phyloP scores from a whole-genome alignment of 352 stramenopile genomes.

The Pythium diclinum region DNA sequence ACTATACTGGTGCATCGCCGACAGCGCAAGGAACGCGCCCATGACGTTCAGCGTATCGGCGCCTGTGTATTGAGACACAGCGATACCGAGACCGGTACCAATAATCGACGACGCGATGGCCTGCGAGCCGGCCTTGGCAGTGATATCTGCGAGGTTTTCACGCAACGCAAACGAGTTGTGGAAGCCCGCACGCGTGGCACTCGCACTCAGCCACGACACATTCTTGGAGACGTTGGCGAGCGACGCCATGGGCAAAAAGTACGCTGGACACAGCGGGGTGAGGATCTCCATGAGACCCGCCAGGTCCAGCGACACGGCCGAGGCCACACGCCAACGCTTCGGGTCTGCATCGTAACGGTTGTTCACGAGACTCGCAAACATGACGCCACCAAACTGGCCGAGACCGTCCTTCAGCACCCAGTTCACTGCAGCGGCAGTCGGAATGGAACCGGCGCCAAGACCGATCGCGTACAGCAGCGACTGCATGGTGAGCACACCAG shows the following conservation, averaged over 20 bases:
- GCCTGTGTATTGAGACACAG: constrained; percentile 57
- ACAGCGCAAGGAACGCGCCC: constrained; percentile 49
- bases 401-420: constrained; percentile 97
- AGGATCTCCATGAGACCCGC: constrained; percentile 93
- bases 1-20: constrained; percentile 48
- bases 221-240: constrained; percentile 94
- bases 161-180: constrained; percentile 90
- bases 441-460: constrained; percentile 81
- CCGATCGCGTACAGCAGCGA: constrained; percentile 93
- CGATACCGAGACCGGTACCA: constrained; percentile 61
- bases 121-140: constrained; percentile 94
- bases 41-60: constrained; percentile 48
- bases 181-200: constrained; percentile 91
- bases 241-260: constrained; percentile 90
- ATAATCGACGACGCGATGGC: constrained; percentile 91
- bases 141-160: constrained; percentile 96
- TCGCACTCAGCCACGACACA: constrained; percentile 93
- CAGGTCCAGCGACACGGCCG: constrained; percentile 87
- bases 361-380: constrained; percentile 91
- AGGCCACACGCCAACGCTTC: constrained; percentile 92
- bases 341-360: constrained; percentile 94
- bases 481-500: constrained; percentile 93
- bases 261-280: constrained; percentile 66
- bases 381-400: constrained; percentile 93
- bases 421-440: constrained; percentile 92